Conservation (phyloP, 805 yeast genomes). For the Kockiozyma suomiensis region DNA sequence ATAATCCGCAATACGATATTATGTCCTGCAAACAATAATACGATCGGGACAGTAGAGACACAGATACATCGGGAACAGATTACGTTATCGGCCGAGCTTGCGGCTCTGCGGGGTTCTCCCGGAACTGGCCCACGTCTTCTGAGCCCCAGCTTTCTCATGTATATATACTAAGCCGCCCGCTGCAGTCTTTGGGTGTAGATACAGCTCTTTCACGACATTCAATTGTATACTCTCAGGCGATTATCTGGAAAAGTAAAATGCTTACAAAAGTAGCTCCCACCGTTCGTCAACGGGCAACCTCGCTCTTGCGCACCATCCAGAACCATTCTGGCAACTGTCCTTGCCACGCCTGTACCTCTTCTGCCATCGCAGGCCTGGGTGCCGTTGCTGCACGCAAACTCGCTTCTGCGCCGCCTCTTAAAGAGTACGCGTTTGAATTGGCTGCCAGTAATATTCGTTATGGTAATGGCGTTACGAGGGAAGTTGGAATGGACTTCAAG, state of each 20-base stretch:
- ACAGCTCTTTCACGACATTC: no score
- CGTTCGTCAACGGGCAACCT: constrained; percentile 22
- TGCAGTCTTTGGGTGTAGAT: no score
- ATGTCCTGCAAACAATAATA: no score
- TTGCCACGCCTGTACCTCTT: constrained; percentile 42
- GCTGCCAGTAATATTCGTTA: constrained; percentile 46
- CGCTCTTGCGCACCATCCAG: constrained; percentile 36
- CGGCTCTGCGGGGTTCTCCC: not conserved
- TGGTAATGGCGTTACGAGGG: constrained; percentile 46
- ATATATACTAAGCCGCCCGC: no score
- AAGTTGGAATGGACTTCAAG: constrained; percentile 46
- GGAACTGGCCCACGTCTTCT: no score
- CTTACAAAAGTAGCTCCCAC: constrained; percentile 22
- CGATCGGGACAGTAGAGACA: no score
- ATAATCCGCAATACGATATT: no score
- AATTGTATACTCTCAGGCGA: no score
- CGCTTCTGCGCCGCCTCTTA: constrained; percentile 25
- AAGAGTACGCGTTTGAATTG: constrained; percentile 48
- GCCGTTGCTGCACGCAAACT: constrained; percentile 24
- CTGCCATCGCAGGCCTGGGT: constrained; percentile 16
- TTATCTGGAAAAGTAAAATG: no score
- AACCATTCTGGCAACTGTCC: constrained; percentile 42
- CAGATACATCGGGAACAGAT: not conserved
- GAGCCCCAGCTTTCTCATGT: not conserved
- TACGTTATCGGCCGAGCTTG: not conserved